Evolutionary conservation across 2,329 filamentous ascomycete genomes (phyloP), one percentile per base, ranked within the genome.

Genomic region (Furcasterigmium furcatum): DNA sequence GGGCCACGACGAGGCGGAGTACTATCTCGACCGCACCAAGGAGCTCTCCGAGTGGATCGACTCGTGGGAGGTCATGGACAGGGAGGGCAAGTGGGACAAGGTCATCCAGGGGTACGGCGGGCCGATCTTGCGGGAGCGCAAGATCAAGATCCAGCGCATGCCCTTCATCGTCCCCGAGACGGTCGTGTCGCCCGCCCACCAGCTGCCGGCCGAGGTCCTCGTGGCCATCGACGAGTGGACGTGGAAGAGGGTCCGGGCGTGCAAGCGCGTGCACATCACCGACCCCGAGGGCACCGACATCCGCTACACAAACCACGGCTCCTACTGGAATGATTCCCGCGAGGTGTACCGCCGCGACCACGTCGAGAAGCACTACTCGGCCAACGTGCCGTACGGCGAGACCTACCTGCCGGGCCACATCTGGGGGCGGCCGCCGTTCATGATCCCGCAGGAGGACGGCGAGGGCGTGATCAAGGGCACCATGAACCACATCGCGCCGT

Each of bases 91-190:
- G 20, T 42, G 40, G 40, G 40, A 42, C 25, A 42, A 42, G 21
- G 40, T 42, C 12, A 42, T 42, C 24, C 40, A 42, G 20, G 40
- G 40, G 7, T 42, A 42, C 16, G 40, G 40, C 12, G 40, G 40
- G 5, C 40, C 40, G 9, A 42, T 42, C 40, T 25, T 42, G 9
- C 40, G 40, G 4, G 40, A 42, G 40, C 40, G 40, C 40, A 42
- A 42, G 40, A 42, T 42, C 40, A 42, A 42, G 40, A 42, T 42
- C 14, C 40, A 42, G 24, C 22, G 40, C 12, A 42, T 42, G 40
- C 40, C 40, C 3, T 42, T 42, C 40, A 42, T 42, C 40, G 40
- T 42, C 40, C 40, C 40, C 10, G 40, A 42, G 24, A 18, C 40
- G 14, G 40, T 42, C 25, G 40, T 42, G 12, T 42, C 40, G 12